Percentiles rank a stretch among this genome's conserved stretches.
phyloP scores from a whole-genome alignment of 495 filamentous ascomycete genomes.

The Aspergillus steynii region DNA sequence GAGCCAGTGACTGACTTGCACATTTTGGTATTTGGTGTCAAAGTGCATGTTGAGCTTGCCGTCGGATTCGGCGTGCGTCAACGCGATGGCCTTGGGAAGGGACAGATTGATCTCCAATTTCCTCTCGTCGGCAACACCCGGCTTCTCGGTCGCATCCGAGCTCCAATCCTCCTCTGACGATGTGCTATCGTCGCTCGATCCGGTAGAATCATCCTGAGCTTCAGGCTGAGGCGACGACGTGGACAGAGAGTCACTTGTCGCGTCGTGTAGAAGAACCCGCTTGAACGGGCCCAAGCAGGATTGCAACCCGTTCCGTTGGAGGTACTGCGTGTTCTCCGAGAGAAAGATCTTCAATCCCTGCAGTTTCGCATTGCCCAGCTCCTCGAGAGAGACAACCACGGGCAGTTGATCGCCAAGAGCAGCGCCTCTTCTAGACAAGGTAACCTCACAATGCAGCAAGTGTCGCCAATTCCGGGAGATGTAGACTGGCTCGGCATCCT shows the following conservation, averaged over 20 bases:
- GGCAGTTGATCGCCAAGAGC: conserved; percentile 14
- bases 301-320: conserved; percentile 9
- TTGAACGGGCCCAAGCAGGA: conserved; percentile 15
- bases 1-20: conserved; percentile 16
- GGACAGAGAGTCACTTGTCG: conserved; percentile 6
- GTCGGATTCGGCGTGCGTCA: background rate
- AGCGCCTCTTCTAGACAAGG: conserved; percentile 15
- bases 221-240: background rate
- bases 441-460: conserved; percentile 12
- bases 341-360: conserved; percentile 13
- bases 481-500: conserved; percentile 21
- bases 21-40: conserved; percentile 17
- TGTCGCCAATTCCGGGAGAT: conserved; percentile 14
- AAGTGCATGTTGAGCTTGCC: conserved; percentile 13
- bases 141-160: conserved; percentile 5
- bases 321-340: conserved; percentile 16
- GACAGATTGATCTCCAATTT: conserved; percentile 10
- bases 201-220: conserved; percentile 5
- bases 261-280: conserved; percentile 12
- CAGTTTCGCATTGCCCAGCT: conserved; percentile 11
- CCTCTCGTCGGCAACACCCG: conserved; percentile 1
- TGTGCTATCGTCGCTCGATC: background rate
- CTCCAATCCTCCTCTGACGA: background rate
- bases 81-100: conserved; percentile 13
- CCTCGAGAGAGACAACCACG: conserved; percentile 9